Evolutionary conservation across 495 filamentous ascomycete genomes (phyloP).

Genomic region (Tricharina praecox): DNA sequence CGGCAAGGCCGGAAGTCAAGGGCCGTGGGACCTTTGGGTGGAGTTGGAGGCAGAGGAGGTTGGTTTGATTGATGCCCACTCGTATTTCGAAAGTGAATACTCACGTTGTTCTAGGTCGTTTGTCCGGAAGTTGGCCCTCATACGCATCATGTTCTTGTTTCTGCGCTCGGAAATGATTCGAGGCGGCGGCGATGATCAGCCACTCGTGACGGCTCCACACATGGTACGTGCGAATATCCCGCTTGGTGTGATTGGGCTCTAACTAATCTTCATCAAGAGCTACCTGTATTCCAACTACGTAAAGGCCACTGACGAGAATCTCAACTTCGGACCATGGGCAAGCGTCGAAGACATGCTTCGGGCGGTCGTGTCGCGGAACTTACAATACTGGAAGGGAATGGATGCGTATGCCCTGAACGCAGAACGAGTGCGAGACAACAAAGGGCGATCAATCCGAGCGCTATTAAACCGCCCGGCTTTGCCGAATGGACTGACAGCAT

Average conservation of each 20-base stretch:
- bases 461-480: too few species aligned
- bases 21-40: background rate
- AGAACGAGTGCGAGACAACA: background rate
- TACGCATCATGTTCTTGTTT: background rate
- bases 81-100: background rate
- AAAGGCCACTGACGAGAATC: background rate
- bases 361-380: background rate
- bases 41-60: background rate
- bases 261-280: background rate
- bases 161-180: background rate
- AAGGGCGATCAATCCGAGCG: too few species aligned
- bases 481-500: too few species aligned
- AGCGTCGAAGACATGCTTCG: background rate
- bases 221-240: background rate
- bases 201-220: background rate
- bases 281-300: background rate
- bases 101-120: background rate
- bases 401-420: too few species aligned
- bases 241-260: background rate
- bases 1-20: background rate
- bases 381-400: background rate
- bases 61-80: background rate
- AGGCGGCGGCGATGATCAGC: background rate
- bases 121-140: background rate
- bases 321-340: background rate